A percentile compares a stretch with the other conserved stretches of the same genome.
These are phyloP conservation scores for Lagerstroemia speciosa DNA, from an alignment of 345 rosid species.

Conservation along the genomic window DNA sequence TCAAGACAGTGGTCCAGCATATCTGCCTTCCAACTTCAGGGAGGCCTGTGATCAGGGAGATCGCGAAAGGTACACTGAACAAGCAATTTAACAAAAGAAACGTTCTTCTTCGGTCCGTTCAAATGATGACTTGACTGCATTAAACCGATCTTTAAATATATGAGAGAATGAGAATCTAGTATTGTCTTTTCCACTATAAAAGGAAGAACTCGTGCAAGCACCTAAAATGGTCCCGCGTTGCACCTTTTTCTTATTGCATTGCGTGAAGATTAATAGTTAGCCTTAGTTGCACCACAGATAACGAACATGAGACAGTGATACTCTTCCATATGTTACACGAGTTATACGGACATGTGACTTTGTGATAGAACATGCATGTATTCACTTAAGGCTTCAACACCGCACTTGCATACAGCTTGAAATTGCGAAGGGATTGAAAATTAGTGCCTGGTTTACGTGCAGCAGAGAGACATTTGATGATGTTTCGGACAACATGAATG, in stretches of 20 bases:
- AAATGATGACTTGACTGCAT: not conserved
- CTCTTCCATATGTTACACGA: too few relatives aligned
- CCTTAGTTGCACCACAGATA: too few relatives aligned
- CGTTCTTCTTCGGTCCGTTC: not conserved
- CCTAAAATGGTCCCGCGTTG: not conserved
- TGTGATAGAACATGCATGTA: too few relatives aligned
- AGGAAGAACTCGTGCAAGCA: not conserved
- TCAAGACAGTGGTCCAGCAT: constrained; percentile 35
- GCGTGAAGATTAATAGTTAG: too few relatives aligned
- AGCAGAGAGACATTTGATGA: too few relatives aligned
- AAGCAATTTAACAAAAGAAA: not conserved
- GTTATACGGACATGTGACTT: too few relatives aligned
- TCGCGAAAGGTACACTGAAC: constrained; percentile 22
- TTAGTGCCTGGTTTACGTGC: too few relatives aligned
- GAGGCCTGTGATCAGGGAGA: constrained; percentile 26
- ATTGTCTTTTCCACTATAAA: not conserved
- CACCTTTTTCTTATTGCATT: not conserved
- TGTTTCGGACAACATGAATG: too few relatives aligned
- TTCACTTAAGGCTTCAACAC: too few relatives aligned
- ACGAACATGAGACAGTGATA: too few relatives aligned
- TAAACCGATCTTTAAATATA: too few relatives aligned
- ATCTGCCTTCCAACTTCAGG: constrained; percentile 51
- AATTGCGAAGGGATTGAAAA: not conserved
- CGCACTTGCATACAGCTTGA: not conserved
- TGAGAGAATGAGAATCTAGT: not conserved